A percentile compares a stretch with the other conserved stretches of the same genome.
These are phyloP conservation scores for Cutaneotrichosporon cyanovorans DNA, from an alignment of 1,284 basidiomycete species.

Conservation along the genomic window DNA sequence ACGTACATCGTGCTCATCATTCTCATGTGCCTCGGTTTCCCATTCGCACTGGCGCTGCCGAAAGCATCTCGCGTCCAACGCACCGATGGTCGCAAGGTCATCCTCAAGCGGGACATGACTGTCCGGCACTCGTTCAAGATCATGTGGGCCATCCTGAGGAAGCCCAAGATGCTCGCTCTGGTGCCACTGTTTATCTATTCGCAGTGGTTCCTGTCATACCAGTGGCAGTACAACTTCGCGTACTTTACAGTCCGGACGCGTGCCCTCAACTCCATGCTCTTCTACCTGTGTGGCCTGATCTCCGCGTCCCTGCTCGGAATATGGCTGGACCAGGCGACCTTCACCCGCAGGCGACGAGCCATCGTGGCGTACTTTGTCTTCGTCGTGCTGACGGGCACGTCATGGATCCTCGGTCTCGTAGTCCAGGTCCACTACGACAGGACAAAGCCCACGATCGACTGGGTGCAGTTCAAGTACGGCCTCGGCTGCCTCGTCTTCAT, in stretches of 20 bases:
- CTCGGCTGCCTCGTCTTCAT: neutral
- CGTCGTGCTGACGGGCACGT: neutral
- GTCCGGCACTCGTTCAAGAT: neutral
- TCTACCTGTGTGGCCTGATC: neutral
- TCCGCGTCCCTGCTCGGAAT: neutral
- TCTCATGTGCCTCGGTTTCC: neutral
- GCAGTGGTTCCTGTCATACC: neutral
- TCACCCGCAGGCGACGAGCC: neutral
- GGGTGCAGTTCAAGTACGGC: neutral
- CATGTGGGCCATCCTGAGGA: neutral
- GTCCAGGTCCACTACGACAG: neutral
- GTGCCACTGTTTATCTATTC: neutral
- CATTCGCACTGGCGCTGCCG: neutral
- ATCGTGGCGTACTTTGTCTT: neutral
- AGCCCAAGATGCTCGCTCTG: neutral
- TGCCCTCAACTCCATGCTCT: slow-evolving; percentile 1
- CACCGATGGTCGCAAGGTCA: neutral
- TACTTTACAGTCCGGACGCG: neutral
- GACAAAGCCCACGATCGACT: neutral
- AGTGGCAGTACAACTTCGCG: slow-evolving; percentile 1
- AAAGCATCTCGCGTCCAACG: neutral
- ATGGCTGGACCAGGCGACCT: neutral
- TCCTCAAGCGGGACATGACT: neutral
- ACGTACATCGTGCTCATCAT: neutral
- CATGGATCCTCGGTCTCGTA: neutral